A percentile compares a stretch with the other conserved stretches of the same genome.
phyloP scores from a whole-genome alignment of 2,329 filamentous ascomycete genomes.

The Pezicula radicicola region DNA sequence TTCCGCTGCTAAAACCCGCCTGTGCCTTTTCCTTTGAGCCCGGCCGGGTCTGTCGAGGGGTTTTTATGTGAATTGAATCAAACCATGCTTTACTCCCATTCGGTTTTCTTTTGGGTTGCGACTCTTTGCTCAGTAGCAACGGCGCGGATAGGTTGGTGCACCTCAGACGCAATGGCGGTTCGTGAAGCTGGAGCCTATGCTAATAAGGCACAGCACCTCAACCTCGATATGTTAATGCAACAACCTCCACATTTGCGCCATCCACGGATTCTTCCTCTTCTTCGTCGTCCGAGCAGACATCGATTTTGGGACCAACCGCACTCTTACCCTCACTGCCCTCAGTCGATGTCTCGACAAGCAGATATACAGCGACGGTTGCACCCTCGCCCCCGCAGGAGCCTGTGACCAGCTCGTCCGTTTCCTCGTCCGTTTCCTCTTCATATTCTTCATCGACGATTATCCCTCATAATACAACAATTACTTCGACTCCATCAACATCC shows the following conservation, averaged over 20 bases:
- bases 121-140: slow-evolving; percentile 10
- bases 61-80: slow-evolving; percentile 5
- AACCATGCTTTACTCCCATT: slow-evolving; percentile 13
- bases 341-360: too few species aligned
- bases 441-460: too few species aligned
- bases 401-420: too few species aligned
- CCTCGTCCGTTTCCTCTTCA: too few species aligned
- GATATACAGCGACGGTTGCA: too few species aligned
- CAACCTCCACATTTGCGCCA: not conserved
- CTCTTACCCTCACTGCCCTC: too few species aligned
- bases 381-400: too few species aligned
- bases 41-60: not conserved
- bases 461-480: too few species aligned
- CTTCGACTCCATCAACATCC: too few species aligned
- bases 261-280: not conserved
- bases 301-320: not conserved
- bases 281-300: not conserved
- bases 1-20: too few species aligned
- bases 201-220: not conserved
- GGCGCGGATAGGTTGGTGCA: not conserved
- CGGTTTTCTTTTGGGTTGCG: slow-evolving; percentile 9
- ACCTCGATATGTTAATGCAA: not conserved
- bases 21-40: too few species aligned
- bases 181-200: not conserved
- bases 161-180: not conserved